phyloP scores from a whole-genome alignment of 2,329 filamentous ascomycete genomes.

The Aspergillus sp. region DNA sequence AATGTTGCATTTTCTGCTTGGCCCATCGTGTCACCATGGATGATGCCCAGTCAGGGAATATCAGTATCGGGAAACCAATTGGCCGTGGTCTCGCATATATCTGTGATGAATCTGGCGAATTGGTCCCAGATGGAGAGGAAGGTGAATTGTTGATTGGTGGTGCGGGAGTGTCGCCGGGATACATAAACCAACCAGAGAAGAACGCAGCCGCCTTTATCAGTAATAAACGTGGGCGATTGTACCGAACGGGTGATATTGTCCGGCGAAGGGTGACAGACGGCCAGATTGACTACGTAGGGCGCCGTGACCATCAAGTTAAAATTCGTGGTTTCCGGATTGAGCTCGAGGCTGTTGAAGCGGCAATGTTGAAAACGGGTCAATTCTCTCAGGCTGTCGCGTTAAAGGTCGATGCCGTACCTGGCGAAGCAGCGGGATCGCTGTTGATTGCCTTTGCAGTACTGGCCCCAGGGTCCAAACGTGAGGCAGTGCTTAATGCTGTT shows the following conservation, averaged over 20 bases:
- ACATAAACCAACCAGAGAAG: conserved; percentile 51
- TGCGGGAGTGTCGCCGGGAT: conserved; percentile 66
- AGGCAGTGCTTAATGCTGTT: conserved; percentile 41
- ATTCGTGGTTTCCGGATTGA: conserved; percentile 87
- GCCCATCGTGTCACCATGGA: conserved; percentile 10
- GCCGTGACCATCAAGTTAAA: conserved; percentile 78
- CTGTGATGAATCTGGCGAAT: conserved; percentile 5
- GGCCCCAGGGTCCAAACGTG: conserved; percentile 42
- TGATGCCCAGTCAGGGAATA: conserved; percentile 5
- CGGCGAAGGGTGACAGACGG: conserved; percentile 37
- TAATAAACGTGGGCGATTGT: conserved; percentile 64
- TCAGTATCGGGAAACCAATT: conserved; percentile 37
- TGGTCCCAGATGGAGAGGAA: conserved; percentile 7
- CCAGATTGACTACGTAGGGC: conserved; percentile 63
- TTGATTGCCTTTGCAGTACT: conserved; percentile 16
- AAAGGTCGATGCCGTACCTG: conserved; percentile 6
- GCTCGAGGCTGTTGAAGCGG: conserved; percentile 75
- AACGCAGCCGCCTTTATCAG: conserved; percentile 64
- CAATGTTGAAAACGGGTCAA: conserved; percentile 29
- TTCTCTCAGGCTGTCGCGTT: conserved; percentile 12
- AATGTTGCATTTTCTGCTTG: conserved; percentile 14
- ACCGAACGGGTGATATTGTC: conserved; percentile 22
- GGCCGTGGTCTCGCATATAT: conserved; percentile 8
- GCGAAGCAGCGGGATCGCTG: conserved; percentile 7
- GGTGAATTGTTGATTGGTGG: conserved; percentile 20